Conservation (phyloP, 176 grass and related monocot genomes). For the Triticum monococcum region DNA sequence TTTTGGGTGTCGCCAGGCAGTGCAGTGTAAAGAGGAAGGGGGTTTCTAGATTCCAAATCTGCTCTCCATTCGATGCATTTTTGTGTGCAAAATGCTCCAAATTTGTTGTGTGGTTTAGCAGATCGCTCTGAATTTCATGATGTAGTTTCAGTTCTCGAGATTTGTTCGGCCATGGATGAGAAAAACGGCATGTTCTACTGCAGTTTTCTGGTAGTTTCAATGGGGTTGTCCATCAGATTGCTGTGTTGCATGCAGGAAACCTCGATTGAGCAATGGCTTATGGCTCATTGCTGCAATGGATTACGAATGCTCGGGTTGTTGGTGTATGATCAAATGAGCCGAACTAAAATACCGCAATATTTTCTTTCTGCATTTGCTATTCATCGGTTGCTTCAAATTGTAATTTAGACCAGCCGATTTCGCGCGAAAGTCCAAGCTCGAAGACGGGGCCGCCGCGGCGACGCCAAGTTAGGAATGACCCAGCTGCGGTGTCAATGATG, state of each 20-base stretch:
- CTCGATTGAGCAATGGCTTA: not conserved
- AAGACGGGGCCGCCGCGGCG: too few relatives aligned
- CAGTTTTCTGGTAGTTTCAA: not conserved
- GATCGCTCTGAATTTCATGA: not conserved
- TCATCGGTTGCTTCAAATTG: too few relatives aligned
- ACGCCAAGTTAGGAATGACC: too few relatives aligned
- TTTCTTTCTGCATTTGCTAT: not conserved
- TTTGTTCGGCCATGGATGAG: not conserved
- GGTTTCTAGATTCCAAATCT: not conserved
- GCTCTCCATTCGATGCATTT: constrained; percentile 12
- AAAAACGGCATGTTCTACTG: too few relatives aligned
- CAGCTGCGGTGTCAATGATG: too few relatives aligned
- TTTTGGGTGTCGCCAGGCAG: constrained; percentile 36
- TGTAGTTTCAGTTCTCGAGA: not conserved
- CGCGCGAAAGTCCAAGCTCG: too few relatives aligned
- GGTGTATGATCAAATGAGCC: not conserved
- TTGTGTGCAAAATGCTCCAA: constrained; percentile 17
- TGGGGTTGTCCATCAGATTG: not conserved
- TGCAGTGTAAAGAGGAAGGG: constrained; percentile 31
- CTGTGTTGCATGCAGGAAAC: not conserved
- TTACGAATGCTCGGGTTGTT: not conserved
- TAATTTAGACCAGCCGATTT: too few relatives aligned
- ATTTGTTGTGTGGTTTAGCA: not conserved
- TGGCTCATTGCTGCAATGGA: not conserved
- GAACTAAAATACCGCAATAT: not conserved